Evolutionary conservation across 2,329 filamentous ascomycete species (phyloP).

Genomic region (Fusarium sp.): DNA sequence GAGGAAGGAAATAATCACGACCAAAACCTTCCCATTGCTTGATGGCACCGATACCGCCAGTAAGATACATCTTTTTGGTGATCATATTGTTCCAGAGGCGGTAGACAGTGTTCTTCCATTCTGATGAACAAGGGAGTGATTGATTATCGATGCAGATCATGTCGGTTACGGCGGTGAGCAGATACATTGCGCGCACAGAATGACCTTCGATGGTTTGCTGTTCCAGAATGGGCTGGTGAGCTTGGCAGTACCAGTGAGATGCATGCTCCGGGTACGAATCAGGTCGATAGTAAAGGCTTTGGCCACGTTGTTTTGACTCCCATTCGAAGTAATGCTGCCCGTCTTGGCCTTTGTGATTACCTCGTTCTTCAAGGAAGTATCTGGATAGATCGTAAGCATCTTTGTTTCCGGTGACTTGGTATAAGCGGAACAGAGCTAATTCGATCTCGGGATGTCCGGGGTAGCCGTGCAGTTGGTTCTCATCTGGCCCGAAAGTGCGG

Average conservation of each 20-base stretch:
- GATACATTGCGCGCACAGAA: constrained; percentile 70
- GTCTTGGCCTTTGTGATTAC: constrained; percentile 62
- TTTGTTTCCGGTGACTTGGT: constrained; percentile 51
- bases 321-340: constrained; percentile 66
- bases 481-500: constrained; percentile 63
- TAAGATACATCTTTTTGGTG: constrained; percentile 69
- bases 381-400: constrained; percentile 60
- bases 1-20: constrained; percentile 35
- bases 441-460: constrained; percentile 66
- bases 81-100: constrained; percentile 71
- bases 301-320: constrained; percentile 64
- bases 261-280: constrained; percentile 59
- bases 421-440: constrained; percentile 56
- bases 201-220: constrained; percentile 61
- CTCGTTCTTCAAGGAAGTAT: constrained; percentile 71
- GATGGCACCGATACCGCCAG: constrained; percentile 67
- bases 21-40: constrained; percentile 49
- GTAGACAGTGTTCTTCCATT: constrained; percentile 55
- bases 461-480: constrained; percentile 67
- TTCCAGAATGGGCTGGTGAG: constrained; percentile 66
- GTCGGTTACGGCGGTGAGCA: constrained; percentile 69
- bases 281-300: constrained; percentile 60
- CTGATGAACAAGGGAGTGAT: constrained; percentile 31
- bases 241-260: constrained; percentile 66
- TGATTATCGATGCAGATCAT: constrained; percentile 50